These are phyloP conservation scores for Moesziomyces aphidis DNA, from an alignment of 1,284 basidiomycete genomes.

Conservation along the genomic window DNA sequence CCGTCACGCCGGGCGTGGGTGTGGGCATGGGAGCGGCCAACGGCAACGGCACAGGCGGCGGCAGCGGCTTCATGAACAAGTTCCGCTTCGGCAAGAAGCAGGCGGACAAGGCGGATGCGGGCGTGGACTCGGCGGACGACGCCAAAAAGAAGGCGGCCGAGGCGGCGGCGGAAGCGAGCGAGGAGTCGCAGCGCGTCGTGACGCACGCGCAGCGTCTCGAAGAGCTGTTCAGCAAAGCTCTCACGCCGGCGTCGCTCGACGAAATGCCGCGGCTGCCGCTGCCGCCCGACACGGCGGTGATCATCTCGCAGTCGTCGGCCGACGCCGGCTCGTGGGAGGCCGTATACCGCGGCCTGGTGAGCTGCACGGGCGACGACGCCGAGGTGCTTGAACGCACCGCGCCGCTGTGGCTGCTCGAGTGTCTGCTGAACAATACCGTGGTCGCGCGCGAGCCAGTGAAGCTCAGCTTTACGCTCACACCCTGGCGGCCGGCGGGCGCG, in stretches of 20 bases:
- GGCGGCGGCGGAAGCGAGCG: constrained; percentile 8
- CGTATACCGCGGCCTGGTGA: constrained; percentile 78
- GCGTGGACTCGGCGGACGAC: constrained; percentile 23
- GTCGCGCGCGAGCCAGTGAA: constrained; percentile 37
- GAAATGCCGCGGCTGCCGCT: constrained; percentile 81
- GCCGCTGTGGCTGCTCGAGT: constrained; percentile 91
- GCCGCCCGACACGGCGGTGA: constrained; percentile 76
- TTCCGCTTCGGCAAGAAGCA: constrained; percentile 49
- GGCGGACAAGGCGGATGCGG: constrained; percentile 25
- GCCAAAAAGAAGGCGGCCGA: constrained; percentile 18
- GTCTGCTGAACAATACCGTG: constrained; percentile 73
- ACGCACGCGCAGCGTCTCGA: constrained; percentile 70
- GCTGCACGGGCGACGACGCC: constrained; percentile 75
- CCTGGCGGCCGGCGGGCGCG: constrained; percentile 70
- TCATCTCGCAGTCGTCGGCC: constrained; percentile 84
- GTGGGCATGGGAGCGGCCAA: constrained; percentile 3
- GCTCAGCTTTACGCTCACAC: constrained; percentile 83
- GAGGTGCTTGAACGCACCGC: constrained; percentile 79
- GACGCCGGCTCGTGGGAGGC: constrained; percentile 79
- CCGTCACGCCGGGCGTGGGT: constrained; percentile 16
- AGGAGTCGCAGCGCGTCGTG: constrained; percentile 6
- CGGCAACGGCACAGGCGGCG: constrained; percentile 10
- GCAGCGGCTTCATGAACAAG: constrained; percentile 53
- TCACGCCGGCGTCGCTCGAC: constrained; percentile 77
- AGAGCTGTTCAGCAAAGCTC: constrained; percentile 75